Percentiles rank a stretch among this genome's conserved stretches.
Evolutionary conservation across 768 basidiomycete species (phyloP).

Genomic region (Auriscalpium microsporum): DNA sequence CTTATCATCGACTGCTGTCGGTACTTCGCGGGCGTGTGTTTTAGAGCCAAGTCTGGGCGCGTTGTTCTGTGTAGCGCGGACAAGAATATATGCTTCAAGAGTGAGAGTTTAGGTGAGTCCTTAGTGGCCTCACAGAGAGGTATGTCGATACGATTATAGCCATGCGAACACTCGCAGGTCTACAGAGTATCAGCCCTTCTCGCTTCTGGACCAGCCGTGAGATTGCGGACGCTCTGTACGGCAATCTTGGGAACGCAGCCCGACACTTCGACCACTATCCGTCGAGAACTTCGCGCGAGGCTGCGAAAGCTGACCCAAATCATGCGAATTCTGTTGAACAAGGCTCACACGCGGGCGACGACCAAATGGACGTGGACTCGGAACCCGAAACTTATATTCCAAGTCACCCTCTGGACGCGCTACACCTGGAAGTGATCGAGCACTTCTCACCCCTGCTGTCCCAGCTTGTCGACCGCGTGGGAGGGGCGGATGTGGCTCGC

Average conservation of each 20-base stretch:
- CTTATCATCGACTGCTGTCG: slow-evolving; percentile 71
- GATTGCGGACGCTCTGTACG: slow-evolving; percentile 41
- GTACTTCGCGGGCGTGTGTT: slow-evolving; percentile 39
- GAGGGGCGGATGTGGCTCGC: slow-evolving; percentile 34
- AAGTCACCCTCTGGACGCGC: slow-evolving; percentile 51
- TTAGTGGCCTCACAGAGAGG: background rate
- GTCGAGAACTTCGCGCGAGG: slow-evolving; percentile 14
- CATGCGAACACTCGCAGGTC: background rate
- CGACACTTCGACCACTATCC: slow-evolving; percentile 28
- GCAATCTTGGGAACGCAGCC: slow-evolving; percentile 25
- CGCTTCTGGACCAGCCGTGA: slow-evolving; percentile 36
- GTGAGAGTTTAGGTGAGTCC: slow-evolving; percentile 26
- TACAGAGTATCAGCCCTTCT: slow-evolving; percentile 10
- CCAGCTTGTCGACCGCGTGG: slow-evolving; percentile 48
- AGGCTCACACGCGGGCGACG: slow-evolving; percentile 13
- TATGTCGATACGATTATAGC: background rate
- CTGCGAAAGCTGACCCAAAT: too few species aligned
- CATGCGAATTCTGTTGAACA: too few species aligned
- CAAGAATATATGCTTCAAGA: slow-evolving; percentile 53
- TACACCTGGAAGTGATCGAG: slow-evolving; percentile 62
- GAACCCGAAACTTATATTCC: slow-evolving; percentile 30
- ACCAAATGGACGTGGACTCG: slow-evolving; percentile 57
- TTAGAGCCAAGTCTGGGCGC: slow-evolving; percentile 19
- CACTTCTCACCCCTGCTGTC: slow-evolving; percentile 57
- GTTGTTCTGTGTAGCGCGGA: slow-evolving; percentile 65